Conservation (phyloP, 805 yeast species). For the Candida morakotiae region DNA sequence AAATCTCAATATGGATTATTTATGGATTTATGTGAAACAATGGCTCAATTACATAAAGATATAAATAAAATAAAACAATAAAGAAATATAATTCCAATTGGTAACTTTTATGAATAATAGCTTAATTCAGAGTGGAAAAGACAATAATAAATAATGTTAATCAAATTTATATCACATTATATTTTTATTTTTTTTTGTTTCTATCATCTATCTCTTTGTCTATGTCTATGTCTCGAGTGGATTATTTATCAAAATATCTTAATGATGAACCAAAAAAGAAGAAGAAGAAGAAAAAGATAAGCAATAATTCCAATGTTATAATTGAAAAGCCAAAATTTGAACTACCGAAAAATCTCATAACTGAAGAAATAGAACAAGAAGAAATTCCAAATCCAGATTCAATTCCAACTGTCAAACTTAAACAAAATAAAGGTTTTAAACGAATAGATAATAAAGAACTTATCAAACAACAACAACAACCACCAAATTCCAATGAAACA, state of each 20-base stretch:
- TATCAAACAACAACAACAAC: constrained; percentile 1
- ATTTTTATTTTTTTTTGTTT: neutral
- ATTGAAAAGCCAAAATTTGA: constrained; percentile 9
- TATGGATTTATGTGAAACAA: constrained; percentile 70
- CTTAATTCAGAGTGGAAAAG: no score
- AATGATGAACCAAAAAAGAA: constrained; percentile 11
- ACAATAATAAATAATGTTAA: no score
- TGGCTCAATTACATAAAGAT: constrained; percentile 62
- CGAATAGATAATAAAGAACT: constrained; percentile 29
- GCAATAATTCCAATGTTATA: constrained; percentile 4
- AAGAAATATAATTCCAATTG: no score
- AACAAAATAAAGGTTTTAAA: constrained; percentile 28
- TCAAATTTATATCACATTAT: no score
- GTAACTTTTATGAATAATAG: no score
- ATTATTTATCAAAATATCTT: constrained; percentile 29
- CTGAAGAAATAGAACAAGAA: constrained; percentile 7
- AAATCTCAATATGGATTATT: constrained; percentile 66
- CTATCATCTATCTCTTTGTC: neutral
- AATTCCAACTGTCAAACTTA: constrained; percentile 20
- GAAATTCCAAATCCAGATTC: constrained; percentile 14
- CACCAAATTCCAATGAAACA: constrained; percentile 24
- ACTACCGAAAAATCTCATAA: neutral
- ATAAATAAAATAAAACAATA: constrained; percentile 15
- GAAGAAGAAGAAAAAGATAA: constrained; percentile 14
- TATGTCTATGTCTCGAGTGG: constrained; percentile 20